Conservation (phyloP, 176 grass and related monocot genomes). For the Rhynchospora pubera region DNA sequence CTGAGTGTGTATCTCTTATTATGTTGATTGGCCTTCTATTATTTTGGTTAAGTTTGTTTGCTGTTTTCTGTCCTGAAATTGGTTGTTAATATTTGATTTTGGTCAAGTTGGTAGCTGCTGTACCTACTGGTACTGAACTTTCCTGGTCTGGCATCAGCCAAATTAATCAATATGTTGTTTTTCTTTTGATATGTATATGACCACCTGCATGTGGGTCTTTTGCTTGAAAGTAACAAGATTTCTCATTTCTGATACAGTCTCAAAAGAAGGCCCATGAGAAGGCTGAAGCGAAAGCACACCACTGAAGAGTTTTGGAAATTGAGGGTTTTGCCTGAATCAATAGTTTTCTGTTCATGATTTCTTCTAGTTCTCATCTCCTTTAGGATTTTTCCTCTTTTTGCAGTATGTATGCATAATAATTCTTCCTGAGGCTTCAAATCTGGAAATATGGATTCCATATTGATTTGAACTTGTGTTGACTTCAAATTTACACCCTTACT, state of each 20-base stretch:
- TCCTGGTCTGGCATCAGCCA: not conserved
- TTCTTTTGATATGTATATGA: not conserved
- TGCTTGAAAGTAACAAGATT: not conserved
- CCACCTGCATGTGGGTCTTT: not conserved
- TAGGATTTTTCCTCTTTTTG: not conserved
- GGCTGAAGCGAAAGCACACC: slow-evolving; percentile 31
- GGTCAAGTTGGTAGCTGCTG: too few species aligned
- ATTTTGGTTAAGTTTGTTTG: not conserved
- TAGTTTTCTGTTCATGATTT: slow-evolving; percentile 18
- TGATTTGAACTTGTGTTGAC: not conserved
- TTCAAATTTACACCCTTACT: not conserved
- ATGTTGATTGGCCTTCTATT: not conserved
- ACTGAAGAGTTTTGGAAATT: slow-evolving; percentile 25
- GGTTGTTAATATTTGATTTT: not conserved
- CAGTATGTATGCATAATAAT: slow-evolving; percentile 13
- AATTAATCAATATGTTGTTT: not conserved
- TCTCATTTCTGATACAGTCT: slow-evolving; percentile 28
- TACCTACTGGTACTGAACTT: not conserved
- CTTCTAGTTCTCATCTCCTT: slow-evolving; percentile 1
- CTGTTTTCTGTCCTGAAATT: not conserved
- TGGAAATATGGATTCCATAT: slow-evolving; percentile 14
- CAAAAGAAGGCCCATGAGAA: slow-evolving; percentile 42
- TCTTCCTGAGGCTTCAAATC: slow-evolving; percentile 16
- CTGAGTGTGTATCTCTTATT: not conserved
- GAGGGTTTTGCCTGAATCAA: not conserved